Conservation (phyloP, 768 basidiomycete species). For the Filobasidium wieringae region DNA sequence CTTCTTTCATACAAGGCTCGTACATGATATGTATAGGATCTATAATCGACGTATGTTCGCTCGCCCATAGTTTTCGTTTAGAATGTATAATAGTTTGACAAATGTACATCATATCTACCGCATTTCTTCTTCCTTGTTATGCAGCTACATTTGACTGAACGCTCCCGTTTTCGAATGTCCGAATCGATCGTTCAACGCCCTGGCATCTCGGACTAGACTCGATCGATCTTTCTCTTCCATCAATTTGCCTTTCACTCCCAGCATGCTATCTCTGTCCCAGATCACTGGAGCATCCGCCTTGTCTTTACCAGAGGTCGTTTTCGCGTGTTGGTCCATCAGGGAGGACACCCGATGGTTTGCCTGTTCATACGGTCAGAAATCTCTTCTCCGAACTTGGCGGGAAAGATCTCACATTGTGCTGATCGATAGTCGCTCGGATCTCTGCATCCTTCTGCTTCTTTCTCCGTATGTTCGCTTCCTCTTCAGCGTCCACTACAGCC, state of each 20-base stretch:
- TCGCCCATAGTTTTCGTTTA: too few species aligned
- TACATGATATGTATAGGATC: too few species aligned
- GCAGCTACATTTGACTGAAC: constrained; percentile 17
- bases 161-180: constrained; percentile 44
- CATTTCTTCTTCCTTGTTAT: too few species aligned
- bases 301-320: constrained; percentile 13
- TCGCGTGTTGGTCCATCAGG: constrained; percentile 32
- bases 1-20: too few species aligned
- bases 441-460: constrained; percentile 53
- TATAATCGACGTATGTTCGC: too few species aligned
- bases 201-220: constrained; percentile 67
- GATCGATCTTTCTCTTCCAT: constrained; percentile 79
- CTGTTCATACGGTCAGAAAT: too few species aligned
- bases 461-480: constrained; percentile 47
- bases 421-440: constrained; percentile 60
- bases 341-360: constrained; percentile 24
- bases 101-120: too few species aligned
- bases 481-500: constrained; percentile 44
- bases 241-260: constrained; percentile 71
- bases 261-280: constrained; percentile 87
- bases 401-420: constrained; percentile 44
- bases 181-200: constrained; percentile 70
- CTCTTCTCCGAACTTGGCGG: too few species aligned
- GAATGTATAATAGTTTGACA: too few species aligned
- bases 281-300: constrained; percentile 51